Evolutionary conservation across 2,329 filamentous ascomycete genomes (phyloP).

Genomic region (Trichoderma brevicompactum): DNA sequence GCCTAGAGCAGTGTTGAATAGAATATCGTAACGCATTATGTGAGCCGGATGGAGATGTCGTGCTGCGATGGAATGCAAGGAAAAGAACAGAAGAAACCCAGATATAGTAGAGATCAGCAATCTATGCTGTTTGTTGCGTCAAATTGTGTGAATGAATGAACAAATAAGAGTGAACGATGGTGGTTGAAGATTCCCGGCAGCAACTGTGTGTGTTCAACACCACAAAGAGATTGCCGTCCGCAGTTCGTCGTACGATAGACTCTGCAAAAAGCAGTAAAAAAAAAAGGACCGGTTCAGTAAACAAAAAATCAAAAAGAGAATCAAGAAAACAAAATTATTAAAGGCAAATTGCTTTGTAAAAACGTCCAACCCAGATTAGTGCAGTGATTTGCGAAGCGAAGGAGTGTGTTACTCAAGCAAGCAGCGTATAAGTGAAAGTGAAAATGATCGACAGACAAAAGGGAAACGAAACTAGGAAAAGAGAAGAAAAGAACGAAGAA

Average conservation of each 20-base stretch:
- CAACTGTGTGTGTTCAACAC: slow-evolving; percentile 18
- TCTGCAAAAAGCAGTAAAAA: not conserved
- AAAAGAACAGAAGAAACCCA: not conserved
- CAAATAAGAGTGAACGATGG: slow-evolving; percentile 11
- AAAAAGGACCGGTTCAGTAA: not conserved
- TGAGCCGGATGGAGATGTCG: not conserved
- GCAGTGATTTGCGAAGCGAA: slow-evolving; percentile 10
- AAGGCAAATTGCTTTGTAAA: no score
- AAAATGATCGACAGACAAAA: slow-evolving; percentile 30
- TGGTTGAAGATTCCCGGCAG: not conserved
- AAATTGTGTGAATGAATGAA: not conserved
- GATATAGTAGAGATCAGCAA: slow-evolving; percentile 8
- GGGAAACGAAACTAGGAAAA: slow-evolving; percentile 9
- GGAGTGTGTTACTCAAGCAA: slow-evolving; percentile 17
- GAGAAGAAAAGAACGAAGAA: slow-evolving; percentile 14
- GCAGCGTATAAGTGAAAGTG: slow-evolving; percentile 27
- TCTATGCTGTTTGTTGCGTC: not conserved
- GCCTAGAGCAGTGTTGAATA: slow-evolving; percentile 35
- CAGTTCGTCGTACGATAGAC: not conserved
- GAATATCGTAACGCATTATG: slow-evolving; percentile 35
- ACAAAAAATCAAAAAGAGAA: not conserved
- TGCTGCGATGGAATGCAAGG: slow-evolving; percentile 1
- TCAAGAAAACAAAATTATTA: not conserved
- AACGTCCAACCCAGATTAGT: not conserved
- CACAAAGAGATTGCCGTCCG: slow-evolving; percentile 15